phyloP scores from a whole-genome alignment of 805 yeast species.

The Candida dajiaensis region DNA sequence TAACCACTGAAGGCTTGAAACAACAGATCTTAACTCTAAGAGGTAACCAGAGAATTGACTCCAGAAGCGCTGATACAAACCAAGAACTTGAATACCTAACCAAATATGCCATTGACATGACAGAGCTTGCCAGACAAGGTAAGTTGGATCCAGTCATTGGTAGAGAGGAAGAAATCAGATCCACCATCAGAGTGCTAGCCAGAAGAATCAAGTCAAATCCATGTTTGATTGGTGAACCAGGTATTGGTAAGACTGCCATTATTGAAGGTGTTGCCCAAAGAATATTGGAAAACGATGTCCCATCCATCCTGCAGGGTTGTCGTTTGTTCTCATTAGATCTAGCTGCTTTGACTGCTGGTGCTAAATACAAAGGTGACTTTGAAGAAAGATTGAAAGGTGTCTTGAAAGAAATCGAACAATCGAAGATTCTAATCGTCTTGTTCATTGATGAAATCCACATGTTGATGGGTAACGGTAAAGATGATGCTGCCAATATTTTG shows the following conservation, averaged over 20 bases:
- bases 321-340: slow-evolving; percentile 83
- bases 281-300: slow-evolving; percentile 93
- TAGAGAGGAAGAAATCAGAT: slow-evolving; percentile 95
- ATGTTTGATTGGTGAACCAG: slow-evolving; percentile 96
- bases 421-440: slow-evolving; percentile 77
- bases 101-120: slow-evolving; percentile 91
- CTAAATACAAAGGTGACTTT: slow-evolving; percentile 97
- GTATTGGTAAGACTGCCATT: slow-evolving; percentile 98
- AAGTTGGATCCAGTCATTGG: slow-evolving; percentile 98
- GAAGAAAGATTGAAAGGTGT: slow-evolving; percentile 98
- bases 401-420: slow-evolving; percentile 84
- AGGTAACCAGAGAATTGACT: slow-evolving; percentile 88
- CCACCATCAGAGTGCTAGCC: slow-evolving; percentile 92
- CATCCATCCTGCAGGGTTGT: slow-evolving; percentile 75
- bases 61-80: slow-evolving; percentile 89
- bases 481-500: slow-evolving; percentile 92
- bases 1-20: slow-evolving; percentile 67
- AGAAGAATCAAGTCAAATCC: slow-evolving; percentile 97
- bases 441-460: slow-evolving; percentile 98
- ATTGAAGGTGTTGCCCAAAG: slow-evolving; percentile 99
- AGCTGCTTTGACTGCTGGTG: slow-evolving; percentile 98
- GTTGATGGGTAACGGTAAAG: slow-evolving; percentile 99
- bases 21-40: slow-evolving; percentile 75
- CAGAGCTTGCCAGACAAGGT: slow-evolving; percentile 90
- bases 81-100: slow-evolving; percentile 74